These are phyloP conservation scores for Clitoria ternatea DNA, from an alignment of 306 rosid species.

Conservation along the genomic window DNA sequence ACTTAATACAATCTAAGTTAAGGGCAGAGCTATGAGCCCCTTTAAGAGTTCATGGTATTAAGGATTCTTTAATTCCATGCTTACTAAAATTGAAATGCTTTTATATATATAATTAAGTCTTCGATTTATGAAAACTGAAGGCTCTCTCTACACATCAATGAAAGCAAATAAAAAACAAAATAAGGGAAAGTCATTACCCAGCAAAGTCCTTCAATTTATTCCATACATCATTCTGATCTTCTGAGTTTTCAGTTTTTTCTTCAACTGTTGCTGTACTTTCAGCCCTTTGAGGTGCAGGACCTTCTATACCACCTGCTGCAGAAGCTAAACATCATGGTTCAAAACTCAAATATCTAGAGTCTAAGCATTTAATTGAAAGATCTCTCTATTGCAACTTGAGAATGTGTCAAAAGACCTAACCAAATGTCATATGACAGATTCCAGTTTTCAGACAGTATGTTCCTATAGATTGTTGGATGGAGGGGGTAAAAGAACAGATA, in stretches of 20 bases:
- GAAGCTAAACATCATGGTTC: constrained; percentile 31
- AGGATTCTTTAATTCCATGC: neutral
- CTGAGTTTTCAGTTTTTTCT: constrained; percentile 47
- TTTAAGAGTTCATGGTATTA: neutral
- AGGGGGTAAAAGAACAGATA: neutral
- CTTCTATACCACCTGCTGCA: constrained; percentile 56
- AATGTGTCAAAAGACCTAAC: constrained; percentile 4
- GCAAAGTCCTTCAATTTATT: constrained; percentile 63
- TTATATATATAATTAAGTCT: too few relatives aligned
- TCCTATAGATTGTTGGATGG: constrained; percentile 1
- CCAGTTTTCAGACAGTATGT: neutral
- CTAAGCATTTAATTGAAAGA: neutral
- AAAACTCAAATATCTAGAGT: constrained; percentile 16
- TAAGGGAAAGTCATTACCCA: constrained; percentile 51
- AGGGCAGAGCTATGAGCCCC: neutral
- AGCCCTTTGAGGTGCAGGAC: constrained; percentile 36
- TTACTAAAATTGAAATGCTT: neutral
- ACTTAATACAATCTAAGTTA: neutral
- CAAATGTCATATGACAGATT: constrained; percentile 3
- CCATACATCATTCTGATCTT: constrained; percentile 62
- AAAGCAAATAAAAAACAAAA: neutral
- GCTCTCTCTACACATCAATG: neutral
- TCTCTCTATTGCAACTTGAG: constrained; percentile 9
- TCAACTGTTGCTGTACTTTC: constrained; percentile 47
- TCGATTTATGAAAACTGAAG: neutral